Evolutionary conservation across 257 asterid genomes (phyloP).

Genomic region (Solanum piurae): DNA sequence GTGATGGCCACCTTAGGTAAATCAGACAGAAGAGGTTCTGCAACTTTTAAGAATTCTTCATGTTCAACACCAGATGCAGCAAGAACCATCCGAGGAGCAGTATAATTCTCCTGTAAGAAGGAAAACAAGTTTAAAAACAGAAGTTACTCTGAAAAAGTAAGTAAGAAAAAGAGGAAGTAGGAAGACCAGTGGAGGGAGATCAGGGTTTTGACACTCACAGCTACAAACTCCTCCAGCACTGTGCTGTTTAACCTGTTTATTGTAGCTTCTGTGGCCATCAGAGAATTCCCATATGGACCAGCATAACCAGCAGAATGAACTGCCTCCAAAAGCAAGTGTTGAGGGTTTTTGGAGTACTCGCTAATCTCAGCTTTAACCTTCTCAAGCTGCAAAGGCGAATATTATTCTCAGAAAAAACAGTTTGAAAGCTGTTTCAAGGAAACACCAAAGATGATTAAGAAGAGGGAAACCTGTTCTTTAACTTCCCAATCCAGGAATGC

Average conservation of each 20-base stretch:
- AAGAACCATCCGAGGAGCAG: constrained; percentile 77
- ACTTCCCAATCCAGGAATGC: constrained; percentile 97
- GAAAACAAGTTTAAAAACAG: constrained; percentile 6
- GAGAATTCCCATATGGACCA: constrained; percentile 57
- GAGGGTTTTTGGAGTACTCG: constrained; percentile 67
- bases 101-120: constrained; percentile 50
- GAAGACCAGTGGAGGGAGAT: background rate
- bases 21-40: constrained; percentile 77
- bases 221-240: constrained; percentile 68
- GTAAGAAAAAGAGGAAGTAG: background rate
- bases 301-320: constrained; percentile 67
- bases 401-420: background rate
- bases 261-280: constrained; percentile 67
- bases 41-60: constrained; percentile 58
- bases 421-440: background rate
- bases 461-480: constrained; percentile 64
- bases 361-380: constrained; percentile 49
- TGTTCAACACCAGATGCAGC: constrained; percentile 92
- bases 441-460: background rate
- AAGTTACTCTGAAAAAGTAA: background rate
- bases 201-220: constrained; percentile 37
- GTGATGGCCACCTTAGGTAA: constrained; percentile 32
- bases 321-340: constrained; percentile 74
- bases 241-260: constrained; percentile 36
- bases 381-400: constrained; percentile 31